Evolutionary conservation across 306 rosid genomes (phyloP).

Genomic region (Casuarina equisetifolia): DNA sequence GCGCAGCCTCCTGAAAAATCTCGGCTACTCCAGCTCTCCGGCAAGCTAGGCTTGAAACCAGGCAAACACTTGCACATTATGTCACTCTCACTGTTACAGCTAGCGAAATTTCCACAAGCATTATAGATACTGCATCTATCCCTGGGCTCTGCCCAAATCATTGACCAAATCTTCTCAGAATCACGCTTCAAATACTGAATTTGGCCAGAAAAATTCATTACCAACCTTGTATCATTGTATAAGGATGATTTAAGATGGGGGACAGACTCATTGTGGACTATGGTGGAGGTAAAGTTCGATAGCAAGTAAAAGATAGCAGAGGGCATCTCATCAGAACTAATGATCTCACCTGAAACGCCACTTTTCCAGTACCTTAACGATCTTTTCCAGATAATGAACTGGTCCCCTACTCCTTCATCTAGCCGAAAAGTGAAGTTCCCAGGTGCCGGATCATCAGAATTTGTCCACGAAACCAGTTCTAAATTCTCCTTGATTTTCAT

Average conservation of each 20-base stretch:
- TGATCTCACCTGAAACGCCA: constrained; percentile 50
- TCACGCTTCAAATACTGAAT: constrained; percentile 55
- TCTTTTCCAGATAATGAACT: constrained; percentile 65
- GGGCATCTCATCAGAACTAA: constrained; percentile 59
- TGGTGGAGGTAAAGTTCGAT: constrained; percentile 50
- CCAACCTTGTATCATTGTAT: constrained; percentile 49
- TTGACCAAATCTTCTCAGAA: constrained; percentile 49
- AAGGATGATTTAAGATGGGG: constrained; percentile 64
- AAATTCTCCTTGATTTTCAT: constrained; percentile 60
- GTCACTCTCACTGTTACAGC: constrained; percentile 58
- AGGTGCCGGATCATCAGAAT: constrained; percentile 52
- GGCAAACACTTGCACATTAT: constrained; percentile 69
- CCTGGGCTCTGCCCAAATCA: constrained; percentile 70
- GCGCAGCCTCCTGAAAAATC: constrained; percentile 68
- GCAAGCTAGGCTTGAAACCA: constrained; percentile 60
- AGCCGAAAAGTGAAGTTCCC: constrained; percentile 76
- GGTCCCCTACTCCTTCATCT: constrained; percentile 52
- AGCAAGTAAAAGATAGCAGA: constrained; percentile 56
- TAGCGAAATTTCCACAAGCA: constrained; percentile 73
- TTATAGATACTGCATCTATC: constrained; percentile 75
- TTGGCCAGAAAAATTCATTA: constrained; percentile 63
- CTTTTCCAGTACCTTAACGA: constrained; percentile 76
- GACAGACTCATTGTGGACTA: constrained; percentile 50
- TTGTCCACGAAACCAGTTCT: constrained; percentile 65
- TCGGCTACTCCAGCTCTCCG: constrained; percentile 52